Conservation (phyloP, 148 eudicot species). For the Rhododendron molle region DNA sequence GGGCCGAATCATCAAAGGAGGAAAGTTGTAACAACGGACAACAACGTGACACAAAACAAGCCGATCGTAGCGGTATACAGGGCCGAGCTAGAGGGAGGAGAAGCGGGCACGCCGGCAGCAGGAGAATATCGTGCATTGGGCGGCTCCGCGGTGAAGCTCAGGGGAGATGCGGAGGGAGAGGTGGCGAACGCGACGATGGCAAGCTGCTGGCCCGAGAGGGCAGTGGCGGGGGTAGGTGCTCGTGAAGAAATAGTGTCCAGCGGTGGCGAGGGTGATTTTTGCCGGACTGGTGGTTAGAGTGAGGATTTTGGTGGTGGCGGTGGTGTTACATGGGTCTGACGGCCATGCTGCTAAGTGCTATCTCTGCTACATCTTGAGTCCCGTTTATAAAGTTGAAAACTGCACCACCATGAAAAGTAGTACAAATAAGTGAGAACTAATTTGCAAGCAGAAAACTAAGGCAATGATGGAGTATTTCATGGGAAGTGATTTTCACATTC, state of each 20-base stretch:
- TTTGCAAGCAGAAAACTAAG: no score
- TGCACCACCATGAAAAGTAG: background rate
- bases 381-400: conserved; percentile 22
- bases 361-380: conserved; percentile 12
- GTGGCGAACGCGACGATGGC: conserved; percentile 6
- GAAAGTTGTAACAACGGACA: conserved; percentile 13
- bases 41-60: conserved; percentile 12
- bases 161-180: conserved; percentile 8
- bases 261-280: conserved; percentile 19
- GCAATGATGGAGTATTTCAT: no score
- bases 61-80: background rate
- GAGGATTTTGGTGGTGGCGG: background rate
- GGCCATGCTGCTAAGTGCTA: conserved; percentile 3
- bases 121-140: background rate
- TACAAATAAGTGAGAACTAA: background rate
- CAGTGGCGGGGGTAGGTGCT: conserved; percentile 33
- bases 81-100: conserved; percentile 17
- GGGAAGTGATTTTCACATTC: no score
- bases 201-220: conserved; percentile 25
- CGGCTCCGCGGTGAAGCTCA: background rate
- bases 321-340: conserved; percentile 13
- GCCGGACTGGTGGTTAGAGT: conserved; percentile 20
- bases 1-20: background rate
- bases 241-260: conserved; percentile 28
- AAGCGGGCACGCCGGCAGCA: background rate